Evolutionary conservation across 2,329 filamentous ascomycete species (phyloP).

Genomic region (Arthrobotrys iridis): DNA sequence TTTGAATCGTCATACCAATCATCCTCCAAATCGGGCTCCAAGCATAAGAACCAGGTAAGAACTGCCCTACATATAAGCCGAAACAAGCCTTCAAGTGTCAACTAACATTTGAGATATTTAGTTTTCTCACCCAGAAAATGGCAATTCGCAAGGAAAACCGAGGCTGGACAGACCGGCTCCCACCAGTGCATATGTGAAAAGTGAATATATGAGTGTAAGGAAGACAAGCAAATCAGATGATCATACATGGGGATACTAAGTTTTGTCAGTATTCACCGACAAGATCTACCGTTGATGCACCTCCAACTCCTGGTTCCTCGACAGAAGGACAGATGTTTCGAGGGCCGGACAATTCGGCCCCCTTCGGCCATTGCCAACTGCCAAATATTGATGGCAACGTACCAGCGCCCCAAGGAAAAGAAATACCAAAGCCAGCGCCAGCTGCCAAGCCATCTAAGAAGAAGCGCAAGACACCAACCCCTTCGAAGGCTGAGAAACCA

Average conservation of each 20-base stretch:
- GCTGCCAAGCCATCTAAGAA: conserved; percentile 25
- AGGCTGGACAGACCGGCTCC: conserved; percentile 19
- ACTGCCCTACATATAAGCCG: background rate
- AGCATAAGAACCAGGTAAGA: conserved; percentile 26
- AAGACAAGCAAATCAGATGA: background rate
- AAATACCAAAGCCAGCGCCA: background rate
- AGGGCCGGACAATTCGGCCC: background rate
- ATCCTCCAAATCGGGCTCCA: conserved; percentile 5
- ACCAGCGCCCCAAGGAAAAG: background rate
- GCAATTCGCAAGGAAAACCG: background rate
- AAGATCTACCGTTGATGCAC: conserved; percentile 8
- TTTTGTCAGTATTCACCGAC: conserved; percentile 35
- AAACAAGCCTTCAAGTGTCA: background rate
- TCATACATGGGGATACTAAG: background rate
- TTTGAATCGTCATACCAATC: conserved; percentile 36
- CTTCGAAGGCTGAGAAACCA: conserved; percentile 61
- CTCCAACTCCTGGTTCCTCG: conserved; percentile 31
- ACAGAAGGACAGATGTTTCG: conserved; percentile 8
- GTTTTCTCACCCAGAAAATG: conserved; percentile 11
- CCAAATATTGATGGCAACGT: background rate
- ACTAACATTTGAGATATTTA: background rate
- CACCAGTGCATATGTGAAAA: conserved; percentile 29
- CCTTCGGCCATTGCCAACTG: background rate
- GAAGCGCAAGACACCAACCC: conserved; percentile 46
- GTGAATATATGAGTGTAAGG: conserved; percentile 21